phyloP scores from a whole-genome alignment of 2,329 filamentous ascomycete genomes.

The Leptographium flavum region DNA sequence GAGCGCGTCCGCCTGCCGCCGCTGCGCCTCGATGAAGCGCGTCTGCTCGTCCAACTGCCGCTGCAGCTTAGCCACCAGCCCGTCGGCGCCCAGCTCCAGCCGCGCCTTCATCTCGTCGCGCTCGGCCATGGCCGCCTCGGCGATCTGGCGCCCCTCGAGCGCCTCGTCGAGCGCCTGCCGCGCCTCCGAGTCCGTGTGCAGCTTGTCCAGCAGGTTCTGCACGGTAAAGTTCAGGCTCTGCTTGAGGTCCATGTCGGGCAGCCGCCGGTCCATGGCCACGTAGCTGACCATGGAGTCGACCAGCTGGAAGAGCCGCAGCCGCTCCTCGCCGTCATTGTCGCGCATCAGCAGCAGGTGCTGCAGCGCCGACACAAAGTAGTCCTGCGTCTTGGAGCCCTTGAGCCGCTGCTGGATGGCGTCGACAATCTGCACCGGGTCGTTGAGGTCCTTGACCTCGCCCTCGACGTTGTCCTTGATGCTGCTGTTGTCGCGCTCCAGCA shows the following conservation, averaged over 20 bases:
- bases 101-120: conserved; percentile 86
- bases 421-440: conserved; percentile 81
- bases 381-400: conserved; percentile 69
- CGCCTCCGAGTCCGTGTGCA: conserved; percentile 93
- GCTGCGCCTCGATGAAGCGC: conserved; percentile 78
- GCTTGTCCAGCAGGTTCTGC: conserved; percentile 83
- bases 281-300: conserved; percentile 99
- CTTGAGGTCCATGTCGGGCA: conserved; percentile 96
- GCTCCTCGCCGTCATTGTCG: conserved; percentile 83
- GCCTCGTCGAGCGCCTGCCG: conserved; percentile 85
- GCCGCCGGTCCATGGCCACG: conserved; percentile 89
- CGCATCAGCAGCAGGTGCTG: conserved; percentile 90
- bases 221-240: conserved; percentile 97
- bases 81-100: conserved; percentile 83
- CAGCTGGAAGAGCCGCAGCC: conserved; percentile 88
- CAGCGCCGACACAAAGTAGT: conserved; percentile 91
- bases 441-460: conserved; percentile 79
- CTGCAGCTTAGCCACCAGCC: conserved; percentile 82
- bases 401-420: conserved; percentile 84
- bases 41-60: conserved; percentile 88
- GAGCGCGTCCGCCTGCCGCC: conserved; percentile 70
- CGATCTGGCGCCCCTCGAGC: conserved; percentile 77
- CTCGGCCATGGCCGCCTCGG: conserved; percentile 90
- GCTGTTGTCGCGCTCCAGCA: conserved; percentile 79
- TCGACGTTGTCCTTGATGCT: conserved; percentile 82